phyloP scores from a whole-genome alignment of 2,329 filamentous ascomycete species.

The Trichoderma asperellum region DNA sequence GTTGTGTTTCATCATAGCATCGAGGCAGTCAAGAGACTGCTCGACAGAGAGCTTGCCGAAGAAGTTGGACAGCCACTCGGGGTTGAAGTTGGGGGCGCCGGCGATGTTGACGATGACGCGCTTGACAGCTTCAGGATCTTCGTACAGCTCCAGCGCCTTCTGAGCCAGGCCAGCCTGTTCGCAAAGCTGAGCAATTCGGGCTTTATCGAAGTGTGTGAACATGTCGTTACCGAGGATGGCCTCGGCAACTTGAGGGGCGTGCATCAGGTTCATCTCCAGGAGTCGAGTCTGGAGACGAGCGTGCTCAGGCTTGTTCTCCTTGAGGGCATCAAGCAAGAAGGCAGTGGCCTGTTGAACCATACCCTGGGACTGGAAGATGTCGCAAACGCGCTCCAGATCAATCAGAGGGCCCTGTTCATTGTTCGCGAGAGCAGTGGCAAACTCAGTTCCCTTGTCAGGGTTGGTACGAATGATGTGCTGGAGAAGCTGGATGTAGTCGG shows the following conservation, averaged over 20 bases:
- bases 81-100: conserved; percentile 79
- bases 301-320: conserved; percentile 93
- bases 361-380: conserved; percentile 97
- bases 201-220: conserved; percentile 96
- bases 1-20: conserved; percentile 95
- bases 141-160: conserved; percentile 91
- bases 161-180: conserved; percentile 88
- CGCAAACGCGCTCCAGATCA: conserved; percentile 91
- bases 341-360: conserved; percentile 98
- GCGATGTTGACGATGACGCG: conserved; percentile 83
- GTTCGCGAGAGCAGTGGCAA: conserved; percentile 89
- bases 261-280: conserved; percentile 96
- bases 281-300: conserved; percentile 91
- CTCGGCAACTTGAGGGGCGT: conserved; percentile 95
- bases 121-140: conserved; percentile 88
- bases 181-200: conserved; percentile 85
- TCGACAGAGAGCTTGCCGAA: conserved; percentile 95
- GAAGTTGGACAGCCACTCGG: conserved; percentile 89
- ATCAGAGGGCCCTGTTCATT: conserved; percentile 85
- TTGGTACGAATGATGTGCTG: conserved; percentile 91
- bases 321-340: conserved; percentile 94
- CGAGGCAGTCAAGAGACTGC: conserved; percentile 89
- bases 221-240: conserved; percentile 98
- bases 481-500: conserved; percentile 91
- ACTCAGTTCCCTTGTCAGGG: conserved; percentile 92